Conservation (phyloP, 1,284 basidiomycete genomes). For the Neotropicomus parvogracilis region DNA sequence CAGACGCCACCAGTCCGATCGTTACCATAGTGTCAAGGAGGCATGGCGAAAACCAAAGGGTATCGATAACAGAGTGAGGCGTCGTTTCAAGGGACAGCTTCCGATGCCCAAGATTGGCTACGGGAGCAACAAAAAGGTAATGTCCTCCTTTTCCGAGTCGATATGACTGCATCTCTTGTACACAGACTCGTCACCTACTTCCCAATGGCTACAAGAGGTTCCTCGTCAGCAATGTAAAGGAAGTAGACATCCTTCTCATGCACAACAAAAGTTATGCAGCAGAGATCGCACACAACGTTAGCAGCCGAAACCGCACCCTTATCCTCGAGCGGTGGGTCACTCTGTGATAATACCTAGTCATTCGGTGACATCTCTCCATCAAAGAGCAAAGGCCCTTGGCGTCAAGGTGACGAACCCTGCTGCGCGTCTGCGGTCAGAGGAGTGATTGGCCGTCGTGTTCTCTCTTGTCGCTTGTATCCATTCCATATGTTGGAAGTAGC, state of each 20-base stretch:
- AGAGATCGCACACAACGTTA: constrained; percentile 96
- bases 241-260: constrained; percentile 93
- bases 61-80: constrained; percentile 93
- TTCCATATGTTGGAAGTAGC: constrained; percentile 39
- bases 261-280: constrained; percentile 98
- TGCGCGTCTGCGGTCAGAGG: constrained; percentile 95
- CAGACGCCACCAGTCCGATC: constrained; percentile 96
- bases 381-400: constrained; percentile 83
- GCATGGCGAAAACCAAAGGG: constrained; percentile 98
- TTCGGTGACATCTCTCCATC: constrained; percentile 5
- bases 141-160: background rate
- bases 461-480: constrained; percentile 38
- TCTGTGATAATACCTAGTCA: background rate
- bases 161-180: constrained; percentile 7
- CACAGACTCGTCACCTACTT: constrained; percentile 84
- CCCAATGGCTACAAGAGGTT: constrained; percentile 95
- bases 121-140: constrained; percentile 77
- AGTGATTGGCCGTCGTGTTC: constrained; percentile 40
- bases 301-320: constrained; percentile 91
- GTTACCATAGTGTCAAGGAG: constrained; percentile 93
- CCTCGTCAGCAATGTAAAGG: constrained; percentile 87
- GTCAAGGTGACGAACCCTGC: constrained; percentile 95
- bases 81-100: constrained; percentile 93
- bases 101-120: constrained; percentile 96
- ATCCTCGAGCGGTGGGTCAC: constrained; percentile 81